Percentiles rank a stretch among this genome's conserved stretches.
These are phyloP conservation scores for Leptosphaerulina australis DNA, from an alignment of 2,329 filamentous ascomycete genomes.

Conservation along the genomic window DNA sequence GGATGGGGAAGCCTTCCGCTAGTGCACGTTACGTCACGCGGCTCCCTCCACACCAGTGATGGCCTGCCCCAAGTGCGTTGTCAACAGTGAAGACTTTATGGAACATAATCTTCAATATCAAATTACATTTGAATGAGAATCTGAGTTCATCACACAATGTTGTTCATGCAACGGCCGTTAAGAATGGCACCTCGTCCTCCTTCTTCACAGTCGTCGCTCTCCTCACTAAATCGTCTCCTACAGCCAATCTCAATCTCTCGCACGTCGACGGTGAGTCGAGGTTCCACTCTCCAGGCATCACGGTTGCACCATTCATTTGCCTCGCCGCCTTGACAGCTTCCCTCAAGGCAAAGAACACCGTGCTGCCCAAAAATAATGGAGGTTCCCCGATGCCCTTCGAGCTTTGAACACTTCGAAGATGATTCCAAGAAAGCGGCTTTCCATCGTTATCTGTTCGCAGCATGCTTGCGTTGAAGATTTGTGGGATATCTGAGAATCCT, in stretches of 20 bases:
- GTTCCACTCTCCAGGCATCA: slow-evolving; percentile 54
- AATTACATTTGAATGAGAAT: too few species aligned
- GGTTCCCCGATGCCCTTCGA: slow-evolving; percentile 78
- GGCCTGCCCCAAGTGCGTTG: not conserved
- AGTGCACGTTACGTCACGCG: slow-evolving; percentile 7
- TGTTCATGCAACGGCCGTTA: slow-evolving; percentile 36
- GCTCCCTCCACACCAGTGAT: not conserved
- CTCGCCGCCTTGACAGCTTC: slow-evolving; percentile 79
- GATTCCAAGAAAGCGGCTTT: slow-evolving; percentile 72
- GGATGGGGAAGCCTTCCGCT: slow-evolving; percentile 4
- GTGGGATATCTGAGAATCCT: slow-evolving; percentile 84
- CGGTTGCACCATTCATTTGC: slow-evolving; percentile 49
- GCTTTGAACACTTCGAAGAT: slow-evolving; percentile 81
- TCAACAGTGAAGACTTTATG: too few species aligned
- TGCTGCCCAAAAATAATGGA: slow-evolving; percentile 77
- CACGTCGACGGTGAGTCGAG: slow-evolving; percentile 81
- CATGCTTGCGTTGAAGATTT: slow-evolving; percentile 79
- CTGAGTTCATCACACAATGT: too few species aligned
- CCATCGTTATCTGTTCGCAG: slow-evolving; percentile 68
- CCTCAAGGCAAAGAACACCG: slow-evolving; percentile 84
- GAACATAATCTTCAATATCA: too few species aligned
- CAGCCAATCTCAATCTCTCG: slow-evolving; percentile 77
- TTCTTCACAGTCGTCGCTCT: slow-evolving; percentile 68
- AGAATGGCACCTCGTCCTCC: slow-evolving; percentile 66
- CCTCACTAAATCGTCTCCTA: slow-evolving; percentile 79